These are phyloP conservation scores for Plasmodium adleri DNA, from an alignment of 169 alveolate species.

Conservation along the genomic window DNA sequence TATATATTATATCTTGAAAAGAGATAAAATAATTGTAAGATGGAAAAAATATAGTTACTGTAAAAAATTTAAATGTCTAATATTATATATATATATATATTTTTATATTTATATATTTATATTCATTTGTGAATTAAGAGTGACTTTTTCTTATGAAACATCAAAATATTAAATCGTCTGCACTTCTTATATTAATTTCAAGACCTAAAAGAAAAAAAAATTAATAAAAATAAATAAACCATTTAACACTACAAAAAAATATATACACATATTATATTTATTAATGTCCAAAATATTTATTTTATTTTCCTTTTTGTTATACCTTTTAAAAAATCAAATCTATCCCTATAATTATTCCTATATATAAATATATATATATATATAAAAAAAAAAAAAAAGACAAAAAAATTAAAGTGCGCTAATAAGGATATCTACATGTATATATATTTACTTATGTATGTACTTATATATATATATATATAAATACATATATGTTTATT, in stretches of 20 bases:
- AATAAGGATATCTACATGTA: neutral
- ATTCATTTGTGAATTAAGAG: no score
- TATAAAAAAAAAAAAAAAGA: constrained; percentile 39
- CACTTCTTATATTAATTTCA: constrained; percentile 70
- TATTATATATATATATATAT: no score
- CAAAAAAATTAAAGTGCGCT: constrained; percentile 12
- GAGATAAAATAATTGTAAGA: no score
- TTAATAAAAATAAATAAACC: neutral
- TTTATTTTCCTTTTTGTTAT: neutral
- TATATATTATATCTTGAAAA: no score
- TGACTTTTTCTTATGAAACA: no score
- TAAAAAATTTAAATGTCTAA: no score
- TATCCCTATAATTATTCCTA: constrained; percentile 66
- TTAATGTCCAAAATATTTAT: no score
- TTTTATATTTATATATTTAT: no score
- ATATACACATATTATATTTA: neutral
- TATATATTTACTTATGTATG: constrained; percentile 1
- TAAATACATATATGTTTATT: no score
- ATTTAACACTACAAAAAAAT: neutral
- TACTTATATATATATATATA: neutral
- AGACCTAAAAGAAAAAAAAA: constrained; percentile 25
- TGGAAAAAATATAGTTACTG: no score
- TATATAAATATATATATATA: no score
- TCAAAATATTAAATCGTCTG: constrained; percentile 51
- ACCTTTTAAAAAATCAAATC: constrained; percentile 54